Conservation (phyloP, 345 rosid genomes). For the Pistacia atlantica region DNA sequence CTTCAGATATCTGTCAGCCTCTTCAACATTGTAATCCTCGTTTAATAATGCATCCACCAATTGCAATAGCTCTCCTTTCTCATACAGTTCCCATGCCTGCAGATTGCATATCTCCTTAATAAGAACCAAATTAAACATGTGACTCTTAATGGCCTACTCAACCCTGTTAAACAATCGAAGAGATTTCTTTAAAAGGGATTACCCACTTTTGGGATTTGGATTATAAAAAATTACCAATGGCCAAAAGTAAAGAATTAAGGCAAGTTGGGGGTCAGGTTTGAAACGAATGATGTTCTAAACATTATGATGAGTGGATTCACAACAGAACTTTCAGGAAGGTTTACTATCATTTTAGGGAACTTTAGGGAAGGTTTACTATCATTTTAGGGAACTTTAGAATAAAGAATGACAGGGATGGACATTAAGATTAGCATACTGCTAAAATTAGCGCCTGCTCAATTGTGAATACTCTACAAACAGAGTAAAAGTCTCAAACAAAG, state of each 20-base stretch:
- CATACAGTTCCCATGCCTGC: constrained; percentile 53
- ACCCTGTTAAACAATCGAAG: neutral
- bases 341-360: neutral
- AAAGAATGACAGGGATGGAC: neutral
- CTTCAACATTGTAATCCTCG: constrained; percentile 39
- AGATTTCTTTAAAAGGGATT: neutral
- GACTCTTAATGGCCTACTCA: neutral
- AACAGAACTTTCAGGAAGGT: neutral
- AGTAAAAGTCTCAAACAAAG: too few relatives aligned
- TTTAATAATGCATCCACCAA: constrained; percentile 40
- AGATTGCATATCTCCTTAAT: constrained; percentile 18
- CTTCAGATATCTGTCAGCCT: constrained; percentile 50
- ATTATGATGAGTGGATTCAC: neutral
- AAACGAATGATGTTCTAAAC: neutral
- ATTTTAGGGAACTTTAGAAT: neutral
- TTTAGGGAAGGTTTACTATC: neutral
- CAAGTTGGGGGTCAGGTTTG: neutral
- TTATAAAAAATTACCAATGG: neutral
- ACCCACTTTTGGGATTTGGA: neutral
- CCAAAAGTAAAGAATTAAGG: neutral
- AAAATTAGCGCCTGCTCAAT: neutral
- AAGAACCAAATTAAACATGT: neutral
- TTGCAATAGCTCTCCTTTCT: constrained; percentile 32
- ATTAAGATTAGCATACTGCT: too few relatives aligned
- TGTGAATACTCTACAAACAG: neutral